Evolutionary conservation across 306 rosid genomes (phyloP), one percentile per base, ranked within the genome.

Genomic region (Psophocarpus tetragonolobus): DNA sequence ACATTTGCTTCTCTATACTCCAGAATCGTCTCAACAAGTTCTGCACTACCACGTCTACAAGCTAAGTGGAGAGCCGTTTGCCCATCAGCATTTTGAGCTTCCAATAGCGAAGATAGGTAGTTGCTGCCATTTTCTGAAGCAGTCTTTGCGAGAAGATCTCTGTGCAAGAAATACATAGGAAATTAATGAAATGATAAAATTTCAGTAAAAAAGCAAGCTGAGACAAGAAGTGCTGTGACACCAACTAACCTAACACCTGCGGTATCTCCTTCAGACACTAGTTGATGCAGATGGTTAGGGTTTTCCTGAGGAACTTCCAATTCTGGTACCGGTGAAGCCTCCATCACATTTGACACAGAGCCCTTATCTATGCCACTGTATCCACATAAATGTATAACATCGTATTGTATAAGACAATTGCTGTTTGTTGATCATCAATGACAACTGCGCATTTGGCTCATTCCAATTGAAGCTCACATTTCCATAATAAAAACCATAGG

Each of bases 61-160:
- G 99, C 99, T 85, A 95, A 79, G 83, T 95, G 99, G 63, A 95
- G 97, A 75, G 97, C 99, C 13, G 97, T 95, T 86, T 92, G 99
- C 74, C 99, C 99, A 69, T 91, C 97, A 57, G 87, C 88, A 87
- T 92, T 89, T 86, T 90, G 97, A 71, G 99, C 87, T 75, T 86
- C 97, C 87, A 95, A 83, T n/a, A 95, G 30, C 64, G 89, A 87
- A 75, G 87, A 84, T 74, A 92, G 75, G 77, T 84, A 83, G 67
- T 76, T 73, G 81, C 81, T 84, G 64, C 84, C 90, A 78, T 79
- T 91, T 82, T 86, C 92, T 14, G 85, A 82, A 35, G 88, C 88
- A 81, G 92, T 91, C 90, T 82, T 91, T 18, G 82, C 81, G 76
- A 95, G 93, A 62, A 95, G 87, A 77, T 88, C 92, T 84, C 99